Percentiles rank a stretch among this genome's conserved stretches.
Evolutionary conservation across 495 filamentous ascomycete species (phyloP).

Genomic region (Penicillium nucicola): DNA sequence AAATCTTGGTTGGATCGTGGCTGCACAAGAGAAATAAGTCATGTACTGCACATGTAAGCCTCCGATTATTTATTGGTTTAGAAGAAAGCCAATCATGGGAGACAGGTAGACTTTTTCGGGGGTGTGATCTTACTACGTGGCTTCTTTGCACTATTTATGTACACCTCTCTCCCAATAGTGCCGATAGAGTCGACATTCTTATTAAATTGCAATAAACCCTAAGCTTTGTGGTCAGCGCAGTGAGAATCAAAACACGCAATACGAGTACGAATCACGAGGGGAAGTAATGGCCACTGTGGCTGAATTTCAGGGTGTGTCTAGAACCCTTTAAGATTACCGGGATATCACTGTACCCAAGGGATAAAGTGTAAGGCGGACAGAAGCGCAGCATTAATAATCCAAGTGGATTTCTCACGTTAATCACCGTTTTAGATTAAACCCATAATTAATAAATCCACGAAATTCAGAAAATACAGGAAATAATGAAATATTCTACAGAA

Average conservation of each 20-base stretch:
- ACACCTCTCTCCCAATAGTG: too few relatives aligned
- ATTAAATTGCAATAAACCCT: too few relatives aligned
- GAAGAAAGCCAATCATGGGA: neutral
- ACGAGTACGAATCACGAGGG: conserved; percentile 27
- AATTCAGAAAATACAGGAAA: too few relatives aligned
- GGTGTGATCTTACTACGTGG: conserved; percentile 3
- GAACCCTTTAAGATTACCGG: neutral
- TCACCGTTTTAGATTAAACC: neutral
- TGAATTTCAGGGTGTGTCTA: conserved; percentile 4
- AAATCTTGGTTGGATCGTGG: neutral
- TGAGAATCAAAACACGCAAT: conserved; percentile 19
- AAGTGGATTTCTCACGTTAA: conserved; percentile 7
- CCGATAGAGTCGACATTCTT: too few relatives aligned
- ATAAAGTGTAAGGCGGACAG: conserved; percentile 12
- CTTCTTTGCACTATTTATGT: neutral
- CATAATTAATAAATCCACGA: too few relatives aligned
- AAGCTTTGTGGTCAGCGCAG: conserved; percentile 20
- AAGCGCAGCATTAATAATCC: conserved; percentile 14
- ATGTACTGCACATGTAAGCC: too few relatives aligned
- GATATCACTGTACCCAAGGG: conserved; percentile 10
- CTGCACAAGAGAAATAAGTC: neutral
- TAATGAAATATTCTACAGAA: too few relatives aligned
- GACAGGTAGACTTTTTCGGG: neutral
- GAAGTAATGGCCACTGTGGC: conserved; percentile 18
- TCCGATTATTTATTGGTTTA: neutral